phyloP scores from a whole-genome alignment of 1,284 basidiomycete genomes.

The Ustilago trichophora region DNA sequence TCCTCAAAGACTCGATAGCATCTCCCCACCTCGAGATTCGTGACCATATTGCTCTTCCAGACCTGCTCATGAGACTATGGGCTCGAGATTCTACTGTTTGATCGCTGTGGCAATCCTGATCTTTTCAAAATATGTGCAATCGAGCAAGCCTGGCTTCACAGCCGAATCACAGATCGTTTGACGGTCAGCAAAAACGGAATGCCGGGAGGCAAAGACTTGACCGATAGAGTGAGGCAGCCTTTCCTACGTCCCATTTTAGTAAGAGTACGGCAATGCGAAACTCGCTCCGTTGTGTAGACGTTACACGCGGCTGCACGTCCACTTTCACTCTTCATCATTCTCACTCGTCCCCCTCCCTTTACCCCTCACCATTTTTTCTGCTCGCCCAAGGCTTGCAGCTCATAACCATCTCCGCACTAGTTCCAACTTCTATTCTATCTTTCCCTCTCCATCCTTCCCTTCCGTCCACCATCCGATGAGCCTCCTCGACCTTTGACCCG shows the following conservation, averaged over 20 bases:
- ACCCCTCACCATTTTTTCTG: neutral
- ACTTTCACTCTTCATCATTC: neutral
- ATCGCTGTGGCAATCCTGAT: no score
- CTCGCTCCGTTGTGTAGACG: conserved; percentile 12
- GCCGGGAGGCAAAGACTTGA: no score
- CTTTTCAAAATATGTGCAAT: no score
- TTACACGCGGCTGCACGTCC: conserved; percentile 23
- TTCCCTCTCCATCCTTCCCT: conserved; percentile 2
- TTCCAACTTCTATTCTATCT: conserved; percentile 33
- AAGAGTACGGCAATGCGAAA: neutral
- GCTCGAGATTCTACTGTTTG: no score
- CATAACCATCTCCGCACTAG: neutral
- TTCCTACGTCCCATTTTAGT: no score
- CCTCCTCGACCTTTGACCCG: conserved; percentile 32
- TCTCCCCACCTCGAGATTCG: neutral
- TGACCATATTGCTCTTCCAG: no score
- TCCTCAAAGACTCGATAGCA: no score
- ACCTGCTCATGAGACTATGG: no score
- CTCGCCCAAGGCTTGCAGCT: neutral
- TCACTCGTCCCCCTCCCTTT: neutral
- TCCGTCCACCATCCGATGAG: conserved; percentile 22
- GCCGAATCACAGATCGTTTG: no score
- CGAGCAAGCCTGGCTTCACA: no score
- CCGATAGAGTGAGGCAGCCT: neutral
- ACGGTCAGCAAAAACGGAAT: no score